phyloP scores from a whole-genome alignment of 495 filamentous ascomycete species.

The Lepraria neglecta region DNA sequence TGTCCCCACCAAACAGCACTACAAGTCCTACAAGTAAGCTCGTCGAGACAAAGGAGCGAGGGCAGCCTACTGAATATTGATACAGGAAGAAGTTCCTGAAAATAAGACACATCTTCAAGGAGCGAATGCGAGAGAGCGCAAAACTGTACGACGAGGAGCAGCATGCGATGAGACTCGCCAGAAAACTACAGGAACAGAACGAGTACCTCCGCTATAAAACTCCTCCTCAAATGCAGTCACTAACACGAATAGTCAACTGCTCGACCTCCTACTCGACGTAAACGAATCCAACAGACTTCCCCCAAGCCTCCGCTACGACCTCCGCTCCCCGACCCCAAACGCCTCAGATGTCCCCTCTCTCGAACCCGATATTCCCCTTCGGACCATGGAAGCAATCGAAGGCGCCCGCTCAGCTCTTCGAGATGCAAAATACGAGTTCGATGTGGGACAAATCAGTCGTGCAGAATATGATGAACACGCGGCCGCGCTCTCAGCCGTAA shows the following conservation, averaged over 20 bases:
- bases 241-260: slow-evolving; percentile 51
- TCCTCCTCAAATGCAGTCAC: slow-evolving; percentile 8
- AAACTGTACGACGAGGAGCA: slow-evolving; percentile 69
- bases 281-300: slow-evolving; percentile 74
- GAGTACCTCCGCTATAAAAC: slow-evolving; percentile 45
- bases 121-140: slow-evolving; percentile 72
- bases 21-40: slow-evolving; percentile 27
- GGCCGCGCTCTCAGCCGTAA: slow-evolving; percentile 24
- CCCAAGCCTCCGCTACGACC: slow-evolving; percentile 61
- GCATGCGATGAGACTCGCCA: slow-evolving; percentile 66
- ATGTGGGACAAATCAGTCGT: slow-evolving; percentile 38
- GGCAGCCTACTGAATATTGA: slow-evolving; percentile 22
- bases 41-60: neutral
- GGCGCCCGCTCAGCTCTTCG: slow-evolving; percentile 38
- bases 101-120: slow-evolving; percentile 78
- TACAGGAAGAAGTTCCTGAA: slow-evolving; percentile 93
- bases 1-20: slow-evolving; percentile 9
- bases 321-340: slow-evolving; percentile 40
- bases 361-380: slow-evolving; percentile 37
- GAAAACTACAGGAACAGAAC: slow-evolving; percentile 78
- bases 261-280: slow-evolving; percentile 81
- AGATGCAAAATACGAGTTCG: slow-evolving; percentile 41
- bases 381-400: slow-evolving; percentile 34
- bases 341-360: slow-evolving; percentile 36
- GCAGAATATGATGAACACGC: slow-evolving; percentile 39